Percentiles rank a stretch among this genome's conserved stretches.
phyloP scores from a whole-genome alignment of 2,329 filamentous ascomycete genomes.

The Neonectria hederae region DNA sequence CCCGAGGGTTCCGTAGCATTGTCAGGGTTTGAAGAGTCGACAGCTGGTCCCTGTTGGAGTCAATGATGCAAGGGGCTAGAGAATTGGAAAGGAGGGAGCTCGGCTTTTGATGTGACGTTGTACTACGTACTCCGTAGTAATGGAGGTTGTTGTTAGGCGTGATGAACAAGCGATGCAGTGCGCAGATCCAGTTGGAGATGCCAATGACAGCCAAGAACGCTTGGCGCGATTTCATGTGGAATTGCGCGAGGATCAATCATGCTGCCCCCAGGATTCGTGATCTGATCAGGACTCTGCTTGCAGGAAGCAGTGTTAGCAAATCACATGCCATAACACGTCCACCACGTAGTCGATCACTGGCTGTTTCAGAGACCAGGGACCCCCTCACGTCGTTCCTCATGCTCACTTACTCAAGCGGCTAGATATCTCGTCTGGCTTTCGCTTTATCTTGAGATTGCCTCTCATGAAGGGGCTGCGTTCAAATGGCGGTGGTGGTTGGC shows the following conservation, averaged over 20 bases:
- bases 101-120: too few species aligned
- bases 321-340: neutral
- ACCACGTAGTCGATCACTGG: neutral
- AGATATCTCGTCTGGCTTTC: slow-evolving; percentile 13
- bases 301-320: neutral
- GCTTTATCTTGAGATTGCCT: slow-evolving; percentile 5
- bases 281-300: neutral
- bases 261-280: neutral
- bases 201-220: neutral
- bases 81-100: neutral
- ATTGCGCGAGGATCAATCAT: neutral
- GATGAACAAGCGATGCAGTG: neutral
- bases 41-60: neutral
- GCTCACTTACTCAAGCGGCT: slow-evolving; percentile 4
- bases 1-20: neutral
- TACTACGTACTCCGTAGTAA: too few species aligned
- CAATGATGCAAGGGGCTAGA: neutral
- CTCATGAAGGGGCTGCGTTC: neutral
- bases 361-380: neutral
- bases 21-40: neutral
- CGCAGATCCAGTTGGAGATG: neutral
- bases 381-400: neutral
- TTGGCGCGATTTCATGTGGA: neutral
- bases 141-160: too few species aligned
- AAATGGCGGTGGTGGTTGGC: slow-evolving; percentile 25